phyloP scores from a whole-genome alignment of 2,329 filamentous ascomycete genomes.

The Fusarium camptoceras region DNA sequence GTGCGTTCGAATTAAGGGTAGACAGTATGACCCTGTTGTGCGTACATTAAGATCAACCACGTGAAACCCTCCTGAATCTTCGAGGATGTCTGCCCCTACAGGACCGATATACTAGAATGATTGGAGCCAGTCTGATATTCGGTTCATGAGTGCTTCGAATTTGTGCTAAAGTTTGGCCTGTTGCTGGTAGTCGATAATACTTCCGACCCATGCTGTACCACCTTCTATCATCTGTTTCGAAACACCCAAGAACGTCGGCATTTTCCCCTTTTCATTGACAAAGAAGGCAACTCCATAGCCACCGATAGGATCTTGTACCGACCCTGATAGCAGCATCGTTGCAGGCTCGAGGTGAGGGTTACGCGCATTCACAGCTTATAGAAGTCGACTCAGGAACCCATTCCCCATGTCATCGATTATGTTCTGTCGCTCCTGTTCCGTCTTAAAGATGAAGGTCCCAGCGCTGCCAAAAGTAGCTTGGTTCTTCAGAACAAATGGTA shows the following conservation, averaged over 20 bases:
- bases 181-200: constrained; percentile 49
- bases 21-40: constrained; percentile 48
- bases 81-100: constrained; percentile 50
- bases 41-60: constrained; percentile 53
- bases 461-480: constrained; percentile 54
- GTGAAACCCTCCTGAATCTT: constrained; percentile 42
- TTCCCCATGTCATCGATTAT: constrained; percentile 45
- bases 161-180: constrained; percentile 47
- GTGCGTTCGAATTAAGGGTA: constrained; percentile 48
- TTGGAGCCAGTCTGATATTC: constrained; percentile 46
- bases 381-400: constrained; percentile 45
- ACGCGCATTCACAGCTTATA: constrained; percentile 46
- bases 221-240: constrained; percentile 52
- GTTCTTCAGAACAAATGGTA: constrained; percentile 55
- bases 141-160: constrained; percentile 42
- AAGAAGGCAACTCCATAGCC: constrained; percentile 54
- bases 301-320: constrained; percentile 48
- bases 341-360: constrained; percentile 51
- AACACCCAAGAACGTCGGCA: constrained; percentile 48
- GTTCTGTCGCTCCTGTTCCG: constrained; percentile 42
- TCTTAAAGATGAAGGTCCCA: constrained; percentile 50
- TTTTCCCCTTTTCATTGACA: constrained; percentile 43
- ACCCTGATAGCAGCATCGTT: constrained; percentile 48
- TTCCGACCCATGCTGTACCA: constrained; percentile 51
- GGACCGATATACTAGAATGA: constrained; percentile 50